phyloP scores from a whole-genome alignment of 1,139 yeast species.

The Yamadazyma diddensiae region DNA sequence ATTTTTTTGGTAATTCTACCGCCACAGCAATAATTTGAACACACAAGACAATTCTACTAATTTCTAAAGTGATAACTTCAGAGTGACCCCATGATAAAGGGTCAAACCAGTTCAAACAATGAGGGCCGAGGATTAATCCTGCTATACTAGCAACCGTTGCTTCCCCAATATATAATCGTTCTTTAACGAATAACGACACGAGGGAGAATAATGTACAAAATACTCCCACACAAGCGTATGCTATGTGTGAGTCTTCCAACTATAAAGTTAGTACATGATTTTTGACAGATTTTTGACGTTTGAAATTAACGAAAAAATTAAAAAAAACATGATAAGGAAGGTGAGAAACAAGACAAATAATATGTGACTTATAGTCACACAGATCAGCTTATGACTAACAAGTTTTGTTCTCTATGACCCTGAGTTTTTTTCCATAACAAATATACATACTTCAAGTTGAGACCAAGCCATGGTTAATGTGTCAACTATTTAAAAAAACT shows the following conservation, averaged over 20 bases:
- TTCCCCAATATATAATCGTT: slow-evolving; percentile 86
- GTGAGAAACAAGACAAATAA: too few species aligned
- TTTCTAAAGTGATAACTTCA: slow-evolving; percentile 81
- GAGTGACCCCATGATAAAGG: slow-evolving; percentile 92
- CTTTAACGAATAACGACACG: slow-evolving; percentile 88
- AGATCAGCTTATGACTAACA: too few species aligned
- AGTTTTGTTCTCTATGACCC: too few species aligned
- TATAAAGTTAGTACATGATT: slow-evolving; percentile 15
- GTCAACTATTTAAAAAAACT: too few species aligned
- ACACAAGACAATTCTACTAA: slow-evolving; percentile 83
- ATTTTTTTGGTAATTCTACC: slow-evolving; percentile 90
- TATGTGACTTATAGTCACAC: too few species aligned
- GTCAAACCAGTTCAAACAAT: slow-evolving; percentile 82
- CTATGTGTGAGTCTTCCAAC: slow-evolving; percentile 65
- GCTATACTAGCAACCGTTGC: slow-evolving; percentile 92
- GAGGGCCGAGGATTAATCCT: slow-evolving; percentile 93
- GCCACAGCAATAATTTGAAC: slow-evolving; percentile 97
- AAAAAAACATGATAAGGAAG: too few species aligned
- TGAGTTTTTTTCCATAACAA: too few species aligned
- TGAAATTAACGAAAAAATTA: too few species aligned
- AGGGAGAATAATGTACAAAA: slow-evolving; percentile 85
- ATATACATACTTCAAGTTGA: slow-evolving; percentile 39
- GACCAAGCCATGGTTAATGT: slow-evolving; percentile 32
- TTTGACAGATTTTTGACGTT: slow-evolving; percentile 1
- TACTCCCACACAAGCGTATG: slow-evolving; percentile 90